Evolutionary conservation across 345 rosid genomes (phyloP).

Genomic region (Gossypium herbaceum): DNA sequence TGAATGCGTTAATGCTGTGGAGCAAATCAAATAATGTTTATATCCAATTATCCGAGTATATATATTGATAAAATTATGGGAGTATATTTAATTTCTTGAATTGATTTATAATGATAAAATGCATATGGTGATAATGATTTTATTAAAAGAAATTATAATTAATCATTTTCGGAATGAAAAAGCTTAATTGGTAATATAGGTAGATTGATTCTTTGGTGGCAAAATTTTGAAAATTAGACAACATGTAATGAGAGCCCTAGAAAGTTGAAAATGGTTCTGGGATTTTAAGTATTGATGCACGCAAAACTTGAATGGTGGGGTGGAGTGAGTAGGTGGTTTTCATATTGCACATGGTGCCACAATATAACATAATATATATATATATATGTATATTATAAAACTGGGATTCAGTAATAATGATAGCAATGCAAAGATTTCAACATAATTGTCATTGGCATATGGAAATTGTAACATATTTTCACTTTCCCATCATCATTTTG

Average conservation of each 20-base stretch:
- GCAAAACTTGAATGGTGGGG: background rate
- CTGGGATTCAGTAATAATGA: constrained; percentile 29
- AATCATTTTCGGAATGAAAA: background rate
- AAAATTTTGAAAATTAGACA: no score
- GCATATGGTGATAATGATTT: no score
- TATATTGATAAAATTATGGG: no score
- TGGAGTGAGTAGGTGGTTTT: background rate
- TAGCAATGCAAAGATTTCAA: constrained; percentile 15
- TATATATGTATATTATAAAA: background rate
- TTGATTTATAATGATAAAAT: no score
- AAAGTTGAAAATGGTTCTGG: background rate
- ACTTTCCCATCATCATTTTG: constrained; percentile 8
- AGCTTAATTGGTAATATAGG: background rate
- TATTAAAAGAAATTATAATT: no score
- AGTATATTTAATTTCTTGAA: no score
- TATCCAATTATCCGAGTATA: no score
- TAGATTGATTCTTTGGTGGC: background rate
- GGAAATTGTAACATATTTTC: constrained; percentile 12
- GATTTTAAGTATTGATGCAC: background rate
- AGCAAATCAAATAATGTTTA: no score
- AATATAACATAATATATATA: background rate
- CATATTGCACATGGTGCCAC: constrained; percentile 16
- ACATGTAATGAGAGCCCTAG: background rate
- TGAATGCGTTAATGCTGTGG: no score
- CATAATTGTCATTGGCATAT: constrained; percentile 20